Conservation (phyloP, 2,329 filamentous ascomycete species). For the Cordyceps farinosa region DNA sequence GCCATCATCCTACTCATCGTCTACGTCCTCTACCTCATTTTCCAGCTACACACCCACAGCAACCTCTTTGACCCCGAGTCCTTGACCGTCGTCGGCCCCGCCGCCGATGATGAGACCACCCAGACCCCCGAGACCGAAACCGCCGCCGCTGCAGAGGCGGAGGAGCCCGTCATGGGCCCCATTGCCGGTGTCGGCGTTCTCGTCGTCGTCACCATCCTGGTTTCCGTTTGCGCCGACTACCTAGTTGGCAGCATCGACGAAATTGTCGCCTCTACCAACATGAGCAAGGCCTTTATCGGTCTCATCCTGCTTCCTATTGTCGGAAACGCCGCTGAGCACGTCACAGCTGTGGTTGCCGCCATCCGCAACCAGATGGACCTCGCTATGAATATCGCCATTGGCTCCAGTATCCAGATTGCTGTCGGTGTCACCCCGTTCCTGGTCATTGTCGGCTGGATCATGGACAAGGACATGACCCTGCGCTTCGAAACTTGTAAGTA, state of each 20-base stretch:
- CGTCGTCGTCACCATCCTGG: slow-evolving; percentile 65
- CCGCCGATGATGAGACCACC: slow-evolving; percentile 38
- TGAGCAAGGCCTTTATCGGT: slow-evolving; percentile 79
- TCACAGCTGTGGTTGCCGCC: slow-evolving; percentile 76
- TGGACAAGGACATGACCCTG: slow-evolving; percentile 68
- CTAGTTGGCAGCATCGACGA: slow-evolving; percentile 72
- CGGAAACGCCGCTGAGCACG: slow-evolving; percentile 76
- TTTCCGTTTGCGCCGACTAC: slow-evolving; percentile 72
- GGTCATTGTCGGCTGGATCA: slow-evolving; percentile 76
- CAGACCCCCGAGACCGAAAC: slow-evolving; percentile 45
- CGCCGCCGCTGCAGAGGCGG: slow-evolving; percentile 27
- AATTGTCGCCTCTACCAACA: slow-evolving; percentile 64
- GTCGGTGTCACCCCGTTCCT: slow-evolving; percentile 77
- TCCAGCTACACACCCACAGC: slow-evolving; percentile 73
- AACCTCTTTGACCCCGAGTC: slow-evolving; percentile 63
- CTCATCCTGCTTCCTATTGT: slow-evolving; percentile 76
- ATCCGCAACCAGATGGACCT: slow-evolving; percentile 73
- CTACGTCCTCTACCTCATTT: slow-evolving; percentile 73
- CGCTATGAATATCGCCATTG: slow-evolving; percentile 75
- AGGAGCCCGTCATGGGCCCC: slow-evolving; percentile 55
- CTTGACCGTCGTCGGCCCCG: slow-evolving; percentile 24
- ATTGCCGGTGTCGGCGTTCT: slow-evolving; percentile 63
- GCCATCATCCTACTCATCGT: slow-evolving; percentile 70
- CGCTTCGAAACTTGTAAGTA: slow-evolving; percentile 64
- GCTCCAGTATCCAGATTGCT: slow-evolving; percentile 78